phyloP scores from a whole-genome alignment of 1,284 basidiomycete genomes.

The Marasmius tenuissimus region DNA sequence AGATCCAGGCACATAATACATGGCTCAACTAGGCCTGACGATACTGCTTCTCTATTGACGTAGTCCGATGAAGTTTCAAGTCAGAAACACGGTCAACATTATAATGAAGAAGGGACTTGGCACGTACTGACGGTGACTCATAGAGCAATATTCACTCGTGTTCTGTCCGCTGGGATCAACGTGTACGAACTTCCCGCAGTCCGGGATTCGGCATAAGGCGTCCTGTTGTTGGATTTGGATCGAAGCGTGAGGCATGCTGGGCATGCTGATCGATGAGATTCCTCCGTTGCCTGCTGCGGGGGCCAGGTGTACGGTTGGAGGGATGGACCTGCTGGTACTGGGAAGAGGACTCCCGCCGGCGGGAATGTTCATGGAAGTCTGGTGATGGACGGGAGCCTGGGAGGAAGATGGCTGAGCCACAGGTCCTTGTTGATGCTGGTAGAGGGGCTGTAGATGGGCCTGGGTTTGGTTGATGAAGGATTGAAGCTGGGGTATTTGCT shows the following conservation, averaged over 20 bases:
- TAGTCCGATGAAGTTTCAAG: neutral
- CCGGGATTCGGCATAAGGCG: conserved; percentile 45
- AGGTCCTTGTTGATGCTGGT: neutral
- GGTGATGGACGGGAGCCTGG: neutral
- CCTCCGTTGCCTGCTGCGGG: neutral
- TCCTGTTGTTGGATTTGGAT: neutral
- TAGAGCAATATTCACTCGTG: conserved; percentile 50
- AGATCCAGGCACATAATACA: conserved; percentile 54
- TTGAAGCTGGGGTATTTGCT: conserved; percentile 31
- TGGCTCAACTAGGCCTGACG: conserved; percentile 39
- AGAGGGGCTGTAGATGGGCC: neutral
- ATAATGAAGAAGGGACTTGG: neutral
- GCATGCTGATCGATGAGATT: neutral
- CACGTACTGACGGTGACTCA: conserved; percentile 51
- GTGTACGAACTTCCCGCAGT: conserved; percentile 49
- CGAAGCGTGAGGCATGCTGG: neutral
- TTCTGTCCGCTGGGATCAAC: conserved; percentile 42
- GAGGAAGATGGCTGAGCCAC: neutral
- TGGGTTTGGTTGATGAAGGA: neutral
- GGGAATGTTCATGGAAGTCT: too few relatives aligned
- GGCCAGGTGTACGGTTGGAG: neutral
- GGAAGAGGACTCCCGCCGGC: neutral
- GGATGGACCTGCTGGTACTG: neutral
- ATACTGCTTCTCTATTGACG: conserved; percentile 44
- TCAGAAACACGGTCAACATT: neutral